Evolutionary conservation across 495 filamentous ascomycete genomes (phyloP).

Genomic region (Talaromyces thailandensis): DNA sequence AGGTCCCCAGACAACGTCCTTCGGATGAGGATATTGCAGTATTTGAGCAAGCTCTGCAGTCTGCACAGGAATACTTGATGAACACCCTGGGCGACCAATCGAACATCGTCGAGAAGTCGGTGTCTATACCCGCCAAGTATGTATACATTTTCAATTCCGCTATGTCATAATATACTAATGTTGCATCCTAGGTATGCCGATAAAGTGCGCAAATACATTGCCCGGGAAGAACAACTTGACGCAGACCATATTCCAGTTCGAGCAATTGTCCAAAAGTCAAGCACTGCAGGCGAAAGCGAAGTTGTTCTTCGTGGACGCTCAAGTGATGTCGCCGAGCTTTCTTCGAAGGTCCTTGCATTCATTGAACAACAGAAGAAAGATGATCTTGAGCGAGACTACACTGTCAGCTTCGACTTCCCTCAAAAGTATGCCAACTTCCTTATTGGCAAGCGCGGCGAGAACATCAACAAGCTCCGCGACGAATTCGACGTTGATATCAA

Average conservation of each 20-base stretch:
- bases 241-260: conserved; percentile 64
- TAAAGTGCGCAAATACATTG: conserved; percentile 69
- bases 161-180: conserved; percentile 16
- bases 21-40: conserved; percentile 48
- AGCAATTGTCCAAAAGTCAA: conserved; percentile 42
- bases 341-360: conserved; percentile 61
- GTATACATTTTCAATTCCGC: conserved; percentile 14
- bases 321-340: conserved; percentile 58
- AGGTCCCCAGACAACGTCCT: conserved; percentile 57
- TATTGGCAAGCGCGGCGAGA: conserved; percentile 85
- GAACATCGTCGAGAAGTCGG: conserved; percentile 51
- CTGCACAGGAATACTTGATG: conserved; percentile 64
- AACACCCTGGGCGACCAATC: conserved; percentile 62
- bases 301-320: conserved; percentile 71
- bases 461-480: conserved; percentile 90
- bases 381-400: conserved; percentile 81
- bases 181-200: conserved; percentile 45
- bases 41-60: conserved; percentile 60
- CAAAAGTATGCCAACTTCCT: conserved; percentile 89
- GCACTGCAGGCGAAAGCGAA: conserved; percentile 17
- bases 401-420: conserved; percentile 79
- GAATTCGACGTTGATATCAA: conserved; percentile 97
- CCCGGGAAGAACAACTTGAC: conserved; percentile 62
- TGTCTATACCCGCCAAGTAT: conserved; percentile 68
- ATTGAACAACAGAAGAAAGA: conserved; percentile 77